Evolutionary conservation across 139 green algal genomes (phyloP).

Genomic region (Chlorella sp.): DNA sequence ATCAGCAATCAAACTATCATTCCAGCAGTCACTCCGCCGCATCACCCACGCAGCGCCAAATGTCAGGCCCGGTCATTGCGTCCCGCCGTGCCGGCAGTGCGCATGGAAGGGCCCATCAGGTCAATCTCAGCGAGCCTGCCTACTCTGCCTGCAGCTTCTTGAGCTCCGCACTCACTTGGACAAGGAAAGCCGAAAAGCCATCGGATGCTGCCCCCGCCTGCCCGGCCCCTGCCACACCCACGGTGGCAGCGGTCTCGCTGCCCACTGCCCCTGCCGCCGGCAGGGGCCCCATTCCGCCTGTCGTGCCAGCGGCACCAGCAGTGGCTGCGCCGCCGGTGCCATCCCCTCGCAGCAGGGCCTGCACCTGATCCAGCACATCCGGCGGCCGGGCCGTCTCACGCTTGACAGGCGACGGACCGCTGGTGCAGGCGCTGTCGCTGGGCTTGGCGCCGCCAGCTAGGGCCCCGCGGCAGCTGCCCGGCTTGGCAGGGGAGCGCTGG

Average conservation of each 20-base stretch:
- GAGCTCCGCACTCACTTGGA: neutral
- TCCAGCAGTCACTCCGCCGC: too few species aligned
- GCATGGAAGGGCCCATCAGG: too few species aligned
- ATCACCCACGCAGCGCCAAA: too few species aligned
- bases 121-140: too few species aligned
- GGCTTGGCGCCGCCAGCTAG: neutral
- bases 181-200: neutral
- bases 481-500: neutral
- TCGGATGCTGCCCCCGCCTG: neutral
- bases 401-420: neutral
- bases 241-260: neutral
- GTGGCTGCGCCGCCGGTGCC: neutral
- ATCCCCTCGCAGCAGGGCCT: neutral
- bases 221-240: neutral
- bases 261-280: neutral
- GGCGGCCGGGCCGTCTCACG: neutral
- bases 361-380: constrained; percentile 6
- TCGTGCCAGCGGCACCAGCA: neutral
- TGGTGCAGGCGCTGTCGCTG: neutral
- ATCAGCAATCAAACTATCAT: too few species aligned
- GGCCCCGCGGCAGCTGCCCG: neutral
- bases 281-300: neutral
- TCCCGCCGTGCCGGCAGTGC: too few species aligned
- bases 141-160: neutral
- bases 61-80: too few species aligned